Evolutionary conservation across 164 flowering plant genomes (phyloP).

Genomic region (Echeveria elegans): DNA sequence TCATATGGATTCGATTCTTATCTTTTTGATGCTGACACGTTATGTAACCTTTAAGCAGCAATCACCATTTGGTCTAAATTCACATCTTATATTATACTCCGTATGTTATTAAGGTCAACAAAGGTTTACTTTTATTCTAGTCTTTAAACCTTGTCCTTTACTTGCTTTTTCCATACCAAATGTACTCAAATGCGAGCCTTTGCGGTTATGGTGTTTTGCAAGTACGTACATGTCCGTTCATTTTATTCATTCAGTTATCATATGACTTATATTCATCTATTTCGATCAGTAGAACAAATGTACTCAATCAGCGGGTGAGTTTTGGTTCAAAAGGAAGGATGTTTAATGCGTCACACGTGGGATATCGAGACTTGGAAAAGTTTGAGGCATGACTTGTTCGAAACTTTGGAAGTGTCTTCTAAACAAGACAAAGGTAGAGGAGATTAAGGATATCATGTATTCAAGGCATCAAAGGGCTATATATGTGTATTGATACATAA

Average conservation of each 20-base stretch:
- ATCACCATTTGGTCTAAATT: background rate
- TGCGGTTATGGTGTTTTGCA: no score
- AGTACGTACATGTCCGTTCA: no score
- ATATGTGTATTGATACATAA: background rate
- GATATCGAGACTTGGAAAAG: background rate
- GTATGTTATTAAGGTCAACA: background rate
- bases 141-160: background rate
- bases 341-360: background rate
- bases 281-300: background rate
- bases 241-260: background rate
- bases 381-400: background rate
- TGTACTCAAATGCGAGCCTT: background rate
- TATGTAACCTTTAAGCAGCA: background rate
- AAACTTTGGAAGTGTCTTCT: background rate
- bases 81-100: no score
- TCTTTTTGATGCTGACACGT: slow-evolving; percentile 3
- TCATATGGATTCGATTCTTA: slow-evolving; percentile 1
- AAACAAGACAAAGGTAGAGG: background rate
- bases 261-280: background rate
- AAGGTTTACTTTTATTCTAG: background rate
- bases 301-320: background rate
- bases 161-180: background rate
- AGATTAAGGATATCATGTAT: background rate
- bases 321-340: background rate
- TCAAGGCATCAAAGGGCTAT: background rate